These are phyloP conservation scores for Aphanoascus verrucosus DNA, from an alignment of 2,329 filamentous ascomycete genomes.

Conservation along the genomic window DNA sequence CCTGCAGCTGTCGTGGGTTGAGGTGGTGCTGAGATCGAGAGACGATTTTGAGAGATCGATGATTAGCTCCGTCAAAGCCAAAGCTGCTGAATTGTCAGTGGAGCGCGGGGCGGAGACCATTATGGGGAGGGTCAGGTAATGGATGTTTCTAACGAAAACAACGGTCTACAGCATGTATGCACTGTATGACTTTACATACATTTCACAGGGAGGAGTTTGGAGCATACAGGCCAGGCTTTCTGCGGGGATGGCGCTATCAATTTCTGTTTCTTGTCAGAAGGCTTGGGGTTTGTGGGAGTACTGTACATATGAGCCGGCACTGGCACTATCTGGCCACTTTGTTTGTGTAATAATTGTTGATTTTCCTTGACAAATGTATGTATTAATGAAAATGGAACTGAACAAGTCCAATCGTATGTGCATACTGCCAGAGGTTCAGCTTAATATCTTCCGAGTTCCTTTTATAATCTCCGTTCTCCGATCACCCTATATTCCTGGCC, in stretches of 20 bases:
- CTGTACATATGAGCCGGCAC: not conserved
- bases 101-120: constrained; percentile 79
- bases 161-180: not conserved
- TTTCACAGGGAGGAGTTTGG: not conserved
- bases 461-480: constrained; percentile 21
- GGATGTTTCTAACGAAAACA: not conserved
- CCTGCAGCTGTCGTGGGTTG: constrained; percentile 88
- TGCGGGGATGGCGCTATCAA: not conserved
- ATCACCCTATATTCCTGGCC: constrained; percentile 46
- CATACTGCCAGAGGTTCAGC: too few relatives aligned
- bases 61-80: constrained; percentile 76
- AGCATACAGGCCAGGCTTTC: not conserved
- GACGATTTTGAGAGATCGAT: constrained; percentile 92
- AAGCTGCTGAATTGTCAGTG: constrained; percentile 74
- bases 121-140: constrained; percentile 72
- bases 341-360: too few relatives aligned
- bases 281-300: not conserved
- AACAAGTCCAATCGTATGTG: too few relatives aligned
- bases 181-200: not conserved
- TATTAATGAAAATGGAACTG: not conserved
- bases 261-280: not conserved
- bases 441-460: too few relatives aligned
- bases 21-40: constrained; percentile 71
- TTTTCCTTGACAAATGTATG: too few relatives aligned
- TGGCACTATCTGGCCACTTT: not conserved